These are phyloP conservation scores for Drechslerella coelobrocha DNA, from an alignment of 2,329 filamentous ascomycete genomes.

Conservation along the genomic window DNA sequence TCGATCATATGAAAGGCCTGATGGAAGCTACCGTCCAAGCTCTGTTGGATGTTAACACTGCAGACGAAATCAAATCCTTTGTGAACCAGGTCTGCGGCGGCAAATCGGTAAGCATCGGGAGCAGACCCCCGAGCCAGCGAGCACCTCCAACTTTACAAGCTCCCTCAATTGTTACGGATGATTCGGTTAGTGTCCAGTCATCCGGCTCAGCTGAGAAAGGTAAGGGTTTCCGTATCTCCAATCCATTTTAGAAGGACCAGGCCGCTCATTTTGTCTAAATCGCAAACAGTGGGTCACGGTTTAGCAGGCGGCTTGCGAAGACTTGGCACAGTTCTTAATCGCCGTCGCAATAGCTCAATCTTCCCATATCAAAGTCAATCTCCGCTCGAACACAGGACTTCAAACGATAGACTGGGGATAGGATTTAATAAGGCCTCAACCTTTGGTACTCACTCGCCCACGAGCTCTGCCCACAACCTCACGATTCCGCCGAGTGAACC, in stretches of 20 bases:
- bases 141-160: slow-evolving; percentile 58
- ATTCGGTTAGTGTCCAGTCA: slow-evolving; percentile 66
- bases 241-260: neutral
- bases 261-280: neutral
- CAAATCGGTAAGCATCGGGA: slow-evolving; percentile 57
- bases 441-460: slow-evolving; percentile 35
- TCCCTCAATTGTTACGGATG: slow-evolving; percentile 61
- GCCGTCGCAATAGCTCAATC: slow-evolving; percentile 54
- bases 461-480: slow-evolving; percentile 43
- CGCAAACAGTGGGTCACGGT: slow-evolving; percentile 15
- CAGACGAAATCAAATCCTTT: slow-evolving; percentile 83
- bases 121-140: slow-evolving; percentile 56
- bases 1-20: slow-evolving; percentile 75
- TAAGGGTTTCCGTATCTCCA: slow-evolving; percentile 11
- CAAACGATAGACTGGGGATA: slow-evolving; percentile 43
- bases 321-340: slow-evolving; percentile 56
- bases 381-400: slow-evolving; percentile 48
- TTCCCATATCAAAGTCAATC: slow-evolving; percentile 52
- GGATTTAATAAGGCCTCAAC: slow-evolving; percentile 26
- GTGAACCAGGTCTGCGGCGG: slow-evolving; percentile 58
- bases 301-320: slow-evolving; percentile 54
- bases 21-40: slow-evolving; percentile 81
- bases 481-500: slow-evolving; percentile 32
- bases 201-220: slow-evolving; percentile 59
- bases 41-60: slow-evolving; percentile 84